These are phyloP conservation scores for Carex scoparia DNA, from an alignment of 176 grass and related monocot species.

Conservation along the genomic window DNA sequence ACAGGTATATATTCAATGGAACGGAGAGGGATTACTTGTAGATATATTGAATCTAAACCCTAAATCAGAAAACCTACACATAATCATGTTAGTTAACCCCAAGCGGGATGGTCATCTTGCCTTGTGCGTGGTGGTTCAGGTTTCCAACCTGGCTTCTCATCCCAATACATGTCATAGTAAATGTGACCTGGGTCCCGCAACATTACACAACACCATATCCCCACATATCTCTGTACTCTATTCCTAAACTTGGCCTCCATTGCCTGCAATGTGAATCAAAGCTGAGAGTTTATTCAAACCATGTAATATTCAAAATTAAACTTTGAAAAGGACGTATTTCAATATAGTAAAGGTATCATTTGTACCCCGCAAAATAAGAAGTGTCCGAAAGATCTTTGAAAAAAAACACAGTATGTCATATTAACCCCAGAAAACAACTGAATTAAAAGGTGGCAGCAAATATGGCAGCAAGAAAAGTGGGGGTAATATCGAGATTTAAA, in stretches of 20 bases:
- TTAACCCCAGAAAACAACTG: background rate
- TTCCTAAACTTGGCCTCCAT: constrained; percentile 62
- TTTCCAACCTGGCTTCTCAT: constrained; percentile 85
- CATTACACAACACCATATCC: constrained; percentile 91
- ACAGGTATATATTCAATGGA: background rate
- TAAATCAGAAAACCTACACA: background rate
- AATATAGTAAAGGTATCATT: background rate
- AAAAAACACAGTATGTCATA: background rate
- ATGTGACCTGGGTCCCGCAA: constrained; percentile 68
- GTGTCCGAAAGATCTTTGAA: background rate
- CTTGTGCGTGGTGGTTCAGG: constrained; percentile 57
- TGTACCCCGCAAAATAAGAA: background rate
- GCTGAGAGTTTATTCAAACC: background rate
- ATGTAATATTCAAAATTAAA: background rate
- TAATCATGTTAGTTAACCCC: constrained; percentile 14
- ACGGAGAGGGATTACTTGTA: background rate
- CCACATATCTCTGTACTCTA: constrained; percentile 76
- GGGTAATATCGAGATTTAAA: background rate
- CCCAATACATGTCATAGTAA: constrained; percentile 99
- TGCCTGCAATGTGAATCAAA: constrained; percentile 39
- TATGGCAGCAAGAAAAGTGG: background rate
- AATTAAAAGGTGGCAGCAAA: background rate
- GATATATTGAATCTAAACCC: constrained; percentile 1
- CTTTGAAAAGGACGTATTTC: background rate
- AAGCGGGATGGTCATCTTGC: constrained; percentile 73